Evolutionary conservation across 2,329 filamentous ascomycete genomes (phyloP).

Genomic region (Aspergillus cejpii): DNA sequence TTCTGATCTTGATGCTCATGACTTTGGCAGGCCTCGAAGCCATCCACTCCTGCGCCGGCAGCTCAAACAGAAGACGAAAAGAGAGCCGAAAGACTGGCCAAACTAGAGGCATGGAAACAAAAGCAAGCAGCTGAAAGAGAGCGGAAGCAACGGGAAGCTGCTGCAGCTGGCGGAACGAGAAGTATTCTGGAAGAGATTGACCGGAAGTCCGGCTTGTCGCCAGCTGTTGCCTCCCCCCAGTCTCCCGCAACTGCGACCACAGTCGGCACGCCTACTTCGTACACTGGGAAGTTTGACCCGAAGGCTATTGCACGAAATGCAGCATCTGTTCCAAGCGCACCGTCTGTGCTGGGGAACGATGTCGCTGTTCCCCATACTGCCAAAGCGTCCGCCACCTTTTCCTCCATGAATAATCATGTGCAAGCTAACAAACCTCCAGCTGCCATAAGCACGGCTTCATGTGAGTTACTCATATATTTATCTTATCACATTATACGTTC

Average conservation of each 20-base stretch:
- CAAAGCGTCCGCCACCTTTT: constrained; percentile 42
- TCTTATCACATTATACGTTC: neutral
- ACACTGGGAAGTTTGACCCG: constrained; percentile 76
- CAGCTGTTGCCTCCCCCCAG: constrained; percentile 47
- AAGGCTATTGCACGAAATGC: constrained; percentile 80
- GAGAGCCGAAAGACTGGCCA: constrained; percentile 72
- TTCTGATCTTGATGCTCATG: neutral
- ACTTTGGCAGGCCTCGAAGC: constrained; percentile 48
- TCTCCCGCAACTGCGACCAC: constrained; percentile 47
- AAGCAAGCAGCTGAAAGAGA: constrained; percentile 70
- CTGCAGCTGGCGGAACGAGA: constrained; percentile 56
- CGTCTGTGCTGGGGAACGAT: constrained; percentile 52
- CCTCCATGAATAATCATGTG: constrained; percentile 35
- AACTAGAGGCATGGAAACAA: constrained; percentile 86
- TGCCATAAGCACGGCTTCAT: constrained; percentile 37
- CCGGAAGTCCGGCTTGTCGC: constrained; percentile 56
- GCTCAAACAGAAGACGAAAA: constrained; percentile 64
- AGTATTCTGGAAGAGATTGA: constrained; percentile 68
- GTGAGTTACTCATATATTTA: constrained; percentile 24
- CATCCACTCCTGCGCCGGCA: constrained; percentile 39
- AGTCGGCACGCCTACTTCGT: constrained; percentile 49
- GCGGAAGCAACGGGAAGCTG: constrained; percentile 62
- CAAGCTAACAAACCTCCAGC: constrained; percentile 42
- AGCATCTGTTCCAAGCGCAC: constrained; percentile 51
- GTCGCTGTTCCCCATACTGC: constrained; percentile 45